Conservation (phyloP, 257 asterid genomes). For the Lycium ferocissimum region DNA sequence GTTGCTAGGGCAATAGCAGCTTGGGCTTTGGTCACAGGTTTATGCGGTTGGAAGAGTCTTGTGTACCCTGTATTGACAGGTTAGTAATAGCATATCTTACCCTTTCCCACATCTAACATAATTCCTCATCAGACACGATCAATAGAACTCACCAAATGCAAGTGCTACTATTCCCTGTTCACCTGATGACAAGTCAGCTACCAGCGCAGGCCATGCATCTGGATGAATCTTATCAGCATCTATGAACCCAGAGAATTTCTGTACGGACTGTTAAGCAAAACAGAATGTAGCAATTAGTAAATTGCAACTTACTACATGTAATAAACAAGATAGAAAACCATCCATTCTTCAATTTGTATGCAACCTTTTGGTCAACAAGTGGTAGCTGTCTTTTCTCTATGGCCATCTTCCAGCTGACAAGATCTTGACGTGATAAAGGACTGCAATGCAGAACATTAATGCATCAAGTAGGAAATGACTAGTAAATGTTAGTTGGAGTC, state of each 20-base stretch:
- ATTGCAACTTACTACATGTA: not conserved
- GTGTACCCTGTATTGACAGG: conserved; percentile 73
- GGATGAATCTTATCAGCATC: conserved; percentile 90
- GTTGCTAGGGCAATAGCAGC: conserved; percentile 93
- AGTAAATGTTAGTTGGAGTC: conserved; percentile 30
- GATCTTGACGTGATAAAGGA: conserved; percentile 95
- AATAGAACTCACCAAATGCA: conserved; percentile 73
- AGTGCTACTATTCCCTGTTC: conserved; percentile 90
- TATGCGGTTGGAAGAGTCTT: conserved; percentile 94
- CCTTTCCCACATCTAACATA: conserved; percentile 28
- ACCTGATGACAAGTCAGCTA: conserved; percentile 83
- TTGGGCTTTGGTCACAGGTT: conserved; percentile 98
- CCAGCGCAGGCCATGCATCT: conserved; percentile 99
- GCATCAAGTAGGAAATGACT: conserved; percentile 29
- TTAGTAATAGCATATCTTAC: not conserved
- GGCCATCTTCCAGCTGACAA: conserved; percentile 98
- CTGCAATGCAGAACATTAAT: conserved; percentile 51
- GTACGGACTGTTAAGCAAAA: conserved; percentile 61
- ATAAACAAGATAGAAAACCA: conserved; percentile 9
- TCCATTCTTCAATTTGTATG: conserved; percentile 34
- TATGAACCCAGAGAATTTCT: conserved; percentile 88
- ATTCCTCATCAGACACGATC: not conserved
- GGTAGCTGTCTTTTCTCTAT: conserved; percentile 91
- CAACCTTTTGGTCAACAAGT: conserved; percentile 77
- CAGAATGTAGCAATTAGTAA: conserved; percentile 23